Conservation (phyloP, 345 rosid genomes). For the Cardamine resedifolia region DNA sequence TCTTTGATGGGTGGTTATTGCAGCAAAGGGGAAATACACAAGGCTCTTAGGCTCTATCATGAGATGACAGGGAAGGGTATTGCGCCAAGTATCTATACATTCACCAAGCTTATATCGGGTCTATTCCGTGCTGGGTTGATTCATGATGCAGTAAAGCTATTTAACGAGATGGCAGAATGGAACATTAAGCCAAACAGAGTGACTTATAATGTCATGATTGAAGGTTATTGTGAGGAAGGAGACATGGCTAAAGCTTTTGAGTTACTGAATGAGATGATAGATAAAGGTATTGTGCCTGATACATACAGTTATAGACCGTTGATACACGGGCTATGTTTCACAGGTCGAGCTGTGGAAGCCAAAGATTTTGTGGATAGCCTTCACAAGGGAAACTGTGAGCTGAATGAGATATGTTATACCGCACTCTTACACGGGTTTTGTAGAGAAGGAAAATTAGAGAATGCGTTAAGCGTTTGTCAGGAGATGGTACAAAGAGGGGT, state of each 20-base stretch:
- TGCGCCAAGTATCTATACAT: conserved; percentile 63
- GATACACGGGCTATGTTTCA: conserved; percentile 70
- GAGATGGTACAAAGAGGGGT: conserved; percentile 80
- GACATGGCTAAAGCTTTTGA: conserved; percentile 58
- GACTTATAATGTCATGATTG: conserved; percentile 84
- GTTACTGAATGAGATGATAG: conserved; percentile 63
- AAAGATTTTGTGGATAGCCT: conserved; percentile 68
- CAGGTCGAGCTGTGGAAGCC: conserved; percentile 69
- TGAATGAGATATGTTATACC: conserved; percentile 87
- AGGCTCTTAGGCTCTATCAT: conserved; percentile 72
- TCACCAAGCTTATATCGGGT: conserved; percentile 67
- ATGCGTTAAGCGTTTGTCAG: conserved; percentile 58
- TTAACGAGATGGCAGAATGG: conserved; percentile 61
- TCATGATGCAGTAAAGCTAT: conserved; percentile 56
- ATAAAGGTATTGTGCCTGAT: conserved; percentile 76
- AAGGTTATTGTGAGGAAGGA: conserved; percentile 65
- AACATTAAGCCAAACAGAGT: conserved; percentile 68
- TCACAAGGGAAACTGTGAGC: conserved; percentile 48
- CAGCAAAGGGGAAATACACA: conserved; percentile 50
- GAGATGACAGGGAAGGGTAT: conserved; percentile 87
- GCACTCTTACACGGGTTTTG: conserved; percentile 78
- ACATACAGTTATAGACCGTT: conserved; percentile 78
- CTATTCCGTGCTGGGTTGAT: conserved; percentile 59
- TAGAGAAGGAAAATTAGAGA: conserved; percentile 72
- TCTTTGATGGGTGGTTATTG: conserved; percentile 75